Evolutionary conservation across 1,284 basidiomycete species (phyloP).

Genomic region (Somion occarium): DNA sequence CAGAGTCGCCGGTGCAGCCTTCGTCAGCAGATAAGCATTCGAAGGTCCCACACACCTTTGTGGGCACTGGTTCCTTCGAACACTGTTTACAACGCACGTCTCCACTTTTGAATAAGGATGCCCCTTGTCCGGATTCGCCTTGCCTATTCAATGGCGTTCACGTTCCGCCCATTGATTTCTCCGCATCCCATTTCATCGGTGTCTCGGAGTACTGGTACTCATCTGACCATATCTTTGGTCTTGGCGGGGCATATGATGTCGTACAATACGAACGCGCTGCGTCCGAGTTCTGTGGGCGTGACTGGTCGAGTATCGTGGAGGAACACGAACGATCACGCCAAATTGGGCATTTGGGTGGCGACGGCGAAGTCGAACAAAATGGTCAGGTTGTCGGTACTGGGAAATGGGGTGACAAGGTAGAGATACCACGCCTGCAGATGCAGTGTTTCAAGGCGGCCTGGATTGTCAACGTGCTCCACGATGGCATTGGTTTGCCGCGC

Average conservation of each 20-base stretch:
- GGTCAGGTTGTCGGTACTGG: conserved; percentile 61
- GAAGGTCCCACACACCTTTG: conserved; percentile 51
- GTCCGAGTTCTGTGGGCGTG: conserved; percentile 75
- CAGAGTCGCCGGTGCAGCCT: conserved; percentile 45
- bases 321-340: conserved; percentile 58
- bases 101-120: conserved; percentile 82
- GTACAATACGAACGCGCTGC: conserved; percentile 95
- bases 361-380: conserved; percentile 49
- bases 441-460: conserved; percentile 99
- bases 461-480: conserved; percentile 94
- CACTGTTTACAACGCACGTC: conserved; percentile 74
- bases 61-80: conserved; percentile 92
- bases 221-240: conserved; percentile 91
- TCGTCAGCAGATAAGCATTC: conserved; percentile 38
- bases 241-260: conserved; percentile 95
- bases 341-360: conserved; percentile 49
- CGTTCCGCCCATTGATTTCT: conserved; percentile 89
- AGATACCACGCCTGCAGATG: conserved; percentile 84
- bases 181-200: conserved; percentile 91
- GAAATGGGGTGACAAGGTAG: conserved; percentile 70
- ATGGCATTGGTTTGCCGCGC: conserved; percentile 93
- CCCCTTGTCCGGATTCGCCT: conserved; percentile 78
- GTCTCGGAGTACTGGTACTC: conserved; percentile 99
- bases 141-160: conserved; percentile 98
- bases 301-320: conserved; percentile 74